These are phyloP conservation scores for Whalleya microplaca DNA, from an alignment of 2,329 filamentous ascomycete genomes.

Conservation along the genomic window DNA sequence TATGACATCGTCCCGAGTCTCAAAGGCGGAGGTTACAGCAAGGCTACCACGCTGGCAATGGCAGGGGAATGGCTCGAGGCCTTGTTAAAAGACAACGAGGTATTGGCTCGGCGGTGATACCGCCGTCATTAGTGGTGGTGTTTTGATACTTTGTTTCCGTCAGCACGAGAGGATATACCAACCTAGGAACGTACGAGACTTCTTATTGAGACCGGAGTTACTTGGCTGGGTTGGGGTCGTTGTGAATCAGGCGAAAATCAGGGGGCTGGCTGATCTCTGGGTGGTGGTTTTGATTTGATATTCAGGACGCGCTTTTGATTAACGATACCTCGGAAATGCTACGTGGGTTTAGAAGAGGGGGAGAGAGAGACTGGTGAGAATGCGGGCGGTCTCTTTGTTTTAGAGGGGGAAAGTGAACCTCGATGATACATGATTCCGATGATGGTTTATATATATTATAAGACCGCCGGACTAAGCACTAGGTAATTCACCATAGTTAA, in stretches of 20 bases:
- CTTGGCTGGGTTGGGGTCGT: conserved; percentile 16
- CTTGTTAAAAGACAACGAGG: conserved; percentile 69
- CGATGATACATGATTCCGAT: conserved; percentile 15
- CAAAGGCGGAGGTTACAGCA: conserved; percentile 76
- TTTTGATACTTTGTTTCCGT: conserved; percentile 6
- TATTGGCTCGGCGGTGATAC: conserved; percentile 51
- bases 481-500: conserved; percentile 4
- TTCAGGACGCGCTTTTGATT: conserved; percentile 20
- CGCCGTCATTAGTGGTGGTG: neutral
- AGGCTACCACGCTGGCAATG: conserved; percentile 77
- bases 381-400: conserved; percentile 1
- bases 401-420: conserved; percentile 7
- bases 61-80: conserved; percentile 79
- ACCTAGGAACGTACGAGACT: conserved; percentile 8
- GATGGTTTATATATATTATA: conserved; percentile 17
- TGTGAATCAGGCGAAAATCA: conserved; percentile 12
- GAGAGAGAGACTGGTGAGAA: conserved; percentile 19
- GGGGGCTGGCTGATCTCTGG: conserved; percentile 10
- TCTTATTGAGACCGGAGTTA: conserved; percentile 20
- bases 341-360: conserved; percentile 1
- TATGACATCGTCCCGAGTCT: conserved; percentile 76
- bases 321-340: conserved; percentile 27
- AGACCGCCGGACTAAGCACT: conserved; percentile 5
- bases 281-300: conserved; percentile 11
- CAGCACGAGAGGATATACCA: neutral